Evolutionary conservation across 1,139 yeast species (phyloP), one percentile per base, ranked within the genome.

Genomic region (Yamadazyma kanchanaburiensis): DNA sequence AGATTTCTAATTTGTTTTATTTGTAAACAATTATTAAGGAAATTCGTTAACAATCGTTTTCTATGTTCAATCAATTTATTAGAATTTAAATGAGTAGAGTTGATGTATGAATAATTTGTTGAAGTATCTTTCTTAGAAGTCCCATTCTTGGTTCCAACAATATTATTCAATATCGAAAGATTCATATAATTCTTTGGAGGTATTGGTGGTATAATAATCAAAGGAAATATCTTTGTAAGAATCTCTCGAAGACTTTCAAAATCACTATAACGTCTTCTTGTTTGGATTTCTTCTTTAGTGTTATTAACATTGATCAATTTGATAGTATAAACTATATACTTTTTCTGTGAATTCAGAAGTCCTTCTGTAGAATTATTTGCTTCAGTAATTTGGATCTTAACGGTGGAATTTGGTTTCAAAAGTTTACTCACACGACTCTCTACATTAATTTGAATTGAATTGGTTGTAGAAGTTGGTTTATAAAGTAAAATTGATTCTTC

Each of bases 241-340:
- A 81, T 73, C 22, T 71, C 79, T 34, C 96, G 63, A 24, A 91
- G 68, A 34, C 85, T 76, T 47, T 87, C 97, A 54, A 91, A 91
- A 52, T 91, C 98, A 28, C 95, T 84, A 56, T 91, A 91, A 24
- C 98, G 64, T 44, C 98, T 68, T 34, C 89, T 67, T 2, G 89
- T 89, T 20, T 75, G 70, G 10, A 72, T 51, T 29, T 77, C 80
- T 10, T 75, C 78, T 16, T 45, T 49, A n/a, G 37, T 31, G 3
- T 50, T 40, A 27, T 54, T 55, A 13, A 48, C 50, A 30, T 53
- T 53, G 24, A 77, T 60, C 13, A 75, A 58, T 40, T 74, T 74
- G 37, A 91, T 86, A 9, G 94, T 80, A 54, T 91, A 91, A 0
- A 86, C 86, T 27, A 89, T 76, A 43, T 80, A 89, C 21, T 64